These are phyloP conservation scores for Aspergillus sp. DNA, from an alignment of 2,329 filamentous ascomycete species.

Conservation along the genomic window DNA sequence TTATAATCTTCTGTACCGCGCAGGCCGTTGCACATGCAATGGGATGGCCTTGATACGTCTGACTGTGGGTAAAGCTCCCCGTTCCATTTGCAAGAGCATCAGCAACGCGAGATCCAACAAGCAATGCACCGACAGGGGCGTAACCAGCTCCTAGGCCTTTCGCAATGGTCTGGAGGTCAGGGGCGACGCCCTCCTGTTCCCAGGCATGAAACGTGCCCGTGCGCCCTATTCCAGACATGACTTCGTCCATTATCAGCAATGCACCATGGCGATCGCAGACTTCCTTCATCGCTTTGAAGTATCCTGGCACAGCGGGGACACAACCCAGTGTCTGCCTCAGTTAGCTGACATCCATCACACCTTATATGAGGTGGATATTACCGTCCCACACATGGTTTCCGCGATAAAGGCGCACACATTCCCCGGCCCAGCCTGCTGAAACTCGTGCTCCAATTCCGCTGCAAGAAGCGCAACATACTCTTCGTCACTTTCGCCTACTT, in stretches of 20 bases:
- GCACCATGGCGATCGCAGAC: slow-evolving; percentile 58
- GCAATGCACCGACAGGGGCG: slow-evolving; percentile 53
- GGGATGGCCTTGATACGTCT: slow-evolving; percentile 59
- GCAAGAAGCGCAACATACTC: slow-evolving; percentile 44
- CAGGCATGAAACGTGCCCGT: slow-evolving; percentile 56
- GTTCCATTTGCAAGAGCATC: slow-evolving; percentile 46
- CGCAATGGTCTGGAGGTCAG: slow-evolving; percentile 59
- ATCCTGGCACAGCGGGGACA: slow-evolving; percentile 53
- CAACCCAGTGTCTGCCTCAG: slow-evolving; percentile 48
- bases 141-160: slow-evolving; percentile 58
- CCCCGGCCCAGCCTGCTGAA: slow-evolving; percentile 47
- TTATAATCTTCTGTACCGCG: slow-evolving; percentile 54
- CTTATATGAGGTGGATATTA: slow-evolving; percentile 21
- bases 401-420: slow-evolving; percentile 49
- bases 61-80: slow-evolving; percentile 53
- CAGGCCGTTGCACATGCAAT: slow-evolving; percentile 53
- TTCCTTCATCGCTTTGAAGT: slow-evolving; percentile 53
- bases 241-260: slow-evolving; percentile 47
- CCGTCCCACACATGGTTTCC: slow-evolving; percentile 52
- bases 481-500: slow-evolving; percentile 37
- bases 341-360: not conserved
- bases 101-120: slow-evolving; percentile 50
- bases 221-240: slow-evolving; percentile 61
- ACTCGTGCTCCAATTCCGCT: slow-evolving; percentile 50
- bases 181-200: slow-evolving; percentile 54